A percentile compares a stretch with the other conserved stretches of the same genome.
Conservation (phyloP, 2,329 filamentous ascomycete genomes). For the Beauveria asiatica region DNA sequence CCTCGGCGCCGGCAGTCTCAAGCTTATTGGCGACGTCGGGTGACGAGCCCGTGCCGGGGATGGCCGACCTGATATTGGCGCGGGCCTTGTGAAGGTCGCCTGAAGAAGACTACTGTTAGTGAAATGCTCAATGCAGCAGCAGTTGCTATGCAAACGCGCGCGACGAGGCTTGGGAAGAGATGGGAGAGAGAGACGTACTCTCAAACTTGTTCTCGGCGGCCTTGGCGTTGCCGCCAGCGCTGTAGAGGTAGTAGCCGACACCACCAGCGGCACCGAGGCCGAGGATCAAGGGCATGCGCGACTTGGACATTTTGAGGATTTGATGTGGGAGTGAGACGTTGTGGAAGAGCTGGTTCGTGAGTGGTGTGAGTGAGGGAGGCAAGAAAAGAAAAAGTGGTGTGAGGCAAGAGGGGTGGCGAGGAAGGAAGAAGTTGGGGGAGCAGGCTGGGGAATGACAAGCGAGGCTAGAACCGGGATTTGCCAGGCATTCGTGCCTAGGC, state of each 20-base stretch:
- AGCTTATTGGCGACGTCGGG: slow-evolving; percentile 53
- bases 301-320: slow-evolving; percentile 34
- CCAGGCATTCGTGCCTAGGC: background rate
- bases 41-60: slow-evolving; percentile 50
- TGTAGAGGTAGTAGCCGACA: slow-evolving; percentile 86
- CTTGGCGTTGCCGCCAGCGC: slow-evolving; percentile 70
- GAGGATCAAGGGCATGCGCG: slow-evolving; percentile 40
- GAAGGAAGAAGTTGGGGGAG: background rate
- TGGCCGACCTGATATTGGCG: slow-evolving; percentile 54
- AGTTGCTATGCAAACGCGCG: background rate
- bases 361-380: background rate
- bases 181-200: slow-evolving; percentile 43
- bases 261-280: slow-evolving; percentile 58
- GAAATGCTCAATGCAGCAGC: background rate
- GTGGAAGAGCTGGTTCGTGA: background rate
- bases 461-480: slow-evolving; percentile 1
- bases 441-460: background rate
- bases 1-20: slow-evolving; percentile 36
- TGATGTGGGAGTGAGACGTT: background rate
- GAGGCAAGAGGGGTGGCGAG: background rate
- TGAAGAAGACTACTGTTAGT: slow-evolving; percentile 27
- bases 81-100: slow-evolving; percentile 68
- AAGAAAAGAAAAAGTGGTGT: background rate
- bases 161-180: background rate
- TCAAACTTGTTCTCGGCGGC: slow-evolving; percentile 81